Conservation (phyloP, 768 basidiomycete genomes). For the Boletus rubescentipes region DNA sequence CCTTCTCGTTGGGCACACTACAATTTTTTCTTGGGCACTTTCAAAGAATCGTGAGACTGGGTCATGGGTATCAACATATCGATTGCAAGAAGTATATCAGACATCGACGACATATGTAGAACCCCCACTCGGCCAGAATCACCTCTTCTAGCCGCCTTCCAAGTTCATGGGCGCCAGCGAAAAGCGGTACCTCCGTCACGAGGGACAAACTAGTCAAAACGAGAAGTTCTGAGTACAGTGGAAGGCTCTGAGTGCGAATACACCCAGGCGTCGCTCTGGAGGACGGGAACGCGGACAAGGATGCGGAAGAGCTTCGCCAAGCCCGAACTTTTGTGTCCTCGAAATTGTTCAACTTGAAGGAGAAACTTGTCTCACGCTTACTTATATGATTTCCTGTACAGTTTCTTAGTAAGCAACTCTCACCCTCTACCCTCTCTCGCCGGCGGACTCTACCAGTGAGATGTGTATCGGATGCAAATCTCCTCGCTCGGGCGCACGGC, state of each 20-base stretch:
- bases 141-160: constrained; percentile 37
- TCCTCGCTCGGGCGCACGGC: too few relatives aligned
- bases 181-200: constrained; percentile 64
- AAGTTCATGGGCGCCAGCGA: constrained; percentile 70
- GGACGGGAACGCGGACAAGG: constrained; percentile 96
- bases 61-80: background rate
- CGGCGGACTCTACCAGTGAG: too few relatives aligned
- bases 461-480: too few relatives aligned
- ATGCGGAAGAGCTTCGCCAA: constrained; percentile 76
- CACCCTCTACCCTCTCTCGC: constrained; percentile 30
- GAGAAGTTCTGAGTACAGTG: constrained; percentile 35
- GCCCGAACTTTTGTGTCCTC: constrained; percentile 95
- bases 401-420: constrained; percentile 43
- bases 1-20: too few relatives aligned
- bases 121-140: constrained; percentile 29
- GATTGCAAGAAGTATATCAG: background rate
- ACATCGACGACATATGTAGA: constrained; percentile 30
- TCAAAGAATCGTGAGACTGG: too few relatives aligned
- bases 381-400: constrained; percentile 28
- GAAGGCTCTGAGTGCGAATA: constrained; percentile 34
- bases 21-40: too few relatives aligned
- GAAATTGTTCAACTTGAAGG: constrained; percentile 69
- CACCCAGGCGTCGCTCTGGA: constrained; percentile 56
- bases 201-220: constrained; percentile 44
- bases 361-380: constrained; percentile 1